These are phyloP conservation scores for Backusella luteola DNA, from an alignment of 192 early-diverging fungal genomes.

Conservation along the genomic window DNA sequence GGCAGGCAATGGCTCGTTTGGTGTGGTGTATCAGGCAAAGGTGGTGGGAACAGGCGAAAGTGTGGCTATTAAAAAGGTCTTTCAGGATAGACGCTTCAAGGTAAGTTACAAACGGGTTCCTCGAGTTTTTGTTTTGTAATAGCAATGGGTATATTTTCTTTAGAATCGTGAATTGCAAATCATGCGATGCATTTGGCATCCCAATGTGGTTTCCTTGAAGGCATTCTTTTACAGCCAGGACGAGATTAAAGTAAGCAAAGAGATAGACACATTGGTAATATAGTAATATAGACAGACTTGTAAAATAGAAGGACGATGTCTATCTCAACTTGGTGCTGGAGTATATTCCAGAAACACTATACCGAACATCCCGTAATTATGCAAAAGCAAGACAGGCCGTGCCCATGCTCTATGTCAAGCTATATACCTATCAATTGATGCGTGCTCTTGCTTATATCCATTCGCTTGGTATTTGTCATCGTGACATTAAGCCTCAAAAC, in stretches of 20 bases:
- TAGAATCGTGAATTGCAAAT: slow-evolving; percentile 91
- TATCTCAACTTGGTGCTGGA: slow-evolving; percentile 94
- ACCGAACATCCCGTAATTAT: slow-evolving; percentile 86
- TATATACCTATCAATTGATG: slow-evolving; percentile 98
- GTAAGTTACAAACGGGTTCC: slow-evolving; percentile 36
- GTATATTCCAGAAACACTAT: slow-evolving; percentile 93
- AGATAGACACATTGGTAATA: background rate
- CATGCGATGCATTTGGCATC: slow-evolving; percentile 89
- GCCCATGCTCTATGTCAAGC: slow-evolving; percentile 90
- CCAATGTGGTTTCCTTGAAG: slow-evolving; percentile 88
- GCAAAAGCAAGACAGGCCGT: slow-evolving; percentile 87
- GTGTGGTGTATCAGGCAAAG: slow-evolving; percentile 98
- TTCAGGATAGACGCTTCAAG: slow-evolving; percentile 99
- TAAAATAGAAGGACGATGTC: slow-evolving; percentile 75
- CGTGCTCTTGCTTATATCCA: slow-evolving; percentile 96
- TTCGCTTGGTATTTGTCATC: slow-evolving; percentile 94
- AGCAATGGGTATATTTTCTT: background rate
- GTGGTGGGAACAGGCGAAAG: slow-evolving; percentile 76
- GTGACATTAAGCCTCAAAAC: slow-evolving; percentile 99
- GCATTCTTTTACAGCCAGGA: slow-evolving; percentile 95
- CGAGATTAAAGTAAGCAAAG: slow-evolving; percentile 61
- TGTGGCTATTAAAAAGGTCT: slow-evolving; percentile 96
- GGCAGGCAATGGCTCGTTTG: slow-evolving; percentile 97
- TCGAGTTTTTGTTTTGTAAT: background rate
- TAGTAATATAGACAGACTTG: background rate